A percentile compares a stretch with the other conserved stretches of the same genome.
Evolutionary conservation across 495 filamentous ascomycete genomes (phyloP).

Genomic region (Trypethelium eluteriae): DNA sequence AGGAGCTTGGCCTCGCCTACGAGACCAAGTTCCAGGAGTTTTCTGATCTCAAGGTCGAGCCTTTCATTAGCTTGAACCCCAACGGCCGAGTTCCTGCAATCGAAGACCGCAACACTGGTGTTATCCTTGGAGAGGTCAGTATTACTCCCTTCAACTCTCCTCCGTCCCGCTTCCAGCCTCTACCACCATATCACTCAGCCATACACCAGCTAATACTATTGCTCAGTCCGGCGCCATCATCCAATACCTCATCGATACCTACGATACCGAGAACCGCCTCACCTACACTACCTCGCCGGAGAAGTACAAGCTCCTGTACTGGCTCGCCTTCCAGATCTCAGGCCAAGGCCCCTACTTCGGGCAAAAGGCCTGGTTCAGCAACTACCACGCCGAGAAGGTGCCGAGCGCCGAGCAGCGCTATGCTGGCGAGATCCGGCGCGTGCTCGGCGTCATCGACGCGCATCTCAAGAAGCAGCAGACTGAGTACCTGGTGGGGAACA

Average conservation of each 20-base stretch:
- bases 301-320: slow-evolving; percentile 26
- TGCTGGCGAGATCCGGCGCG: slow-evolving; percentile 38
- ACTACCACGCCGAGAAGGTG: slow-evolving; percentile 36
- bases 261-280: slow-evolving; percentile 15
- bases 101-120: slow-evolving; percentile 56
- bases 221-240: slow-evolving; percentile 15
- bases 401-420: slow-evolving; percentile 40
- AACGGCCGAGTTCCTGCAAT: slow-evolving; percentile 61
- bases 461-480: slow-evolving; percentile 51
- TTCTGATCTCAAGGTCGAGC: slow-evolving; percentile 47
- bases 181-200: no score
- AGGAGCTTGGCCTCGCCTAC: slow-evolving; percentile 54
- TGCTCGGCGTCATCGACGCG: slow-evolving; percentile 40
- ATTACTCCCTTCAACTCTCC: neutral
- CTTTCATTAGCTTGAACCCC: slow-evolving; percentile 52
- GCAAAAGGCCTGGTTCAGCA: slow-evolving; percentile 38
- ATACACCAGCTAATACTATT: no score
- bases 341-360: slow-evolving; percentile 46
- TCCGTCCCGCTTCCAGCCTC: neutral
- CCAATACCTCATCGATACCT: slow-evolving; percentile 18
- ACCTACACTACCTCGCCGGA: slow-evolving; percentile 14
- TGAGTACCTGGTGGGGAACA: slow-evolving; percentile 67
- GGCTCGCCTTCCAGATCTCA: slow-evolving; percentile 41
- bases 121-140: slow-evolving; percentile 48
- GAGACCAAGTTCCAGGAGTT: slow-evolving; percentile 38